Conservation (phyloP, 2,329 filamentous ascomycete genomes). For the Colletotrichum sp. region DNA sequence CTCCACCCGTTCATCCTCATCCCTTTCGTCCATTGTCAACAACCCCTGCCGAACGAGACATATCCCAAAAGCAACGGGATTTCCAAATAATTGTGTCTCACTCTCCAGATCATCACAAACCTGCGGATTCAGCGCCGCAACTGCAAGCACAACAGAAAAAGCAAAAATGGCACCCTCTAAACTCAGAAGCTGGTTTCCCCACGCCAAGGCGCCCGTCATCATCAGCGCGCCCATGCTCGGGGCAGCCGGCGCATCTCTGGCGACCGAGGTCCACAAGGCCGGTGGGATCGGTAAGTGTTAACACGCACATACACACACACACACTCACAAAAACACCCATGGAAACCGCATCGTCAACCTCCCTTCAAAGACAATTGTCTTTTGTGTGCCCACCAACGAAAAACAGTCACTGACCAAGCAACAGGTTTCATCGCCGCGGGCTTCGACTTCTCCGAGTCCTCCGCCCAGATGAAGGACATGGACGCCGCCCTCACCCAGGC, state of each 20-base stretch:
- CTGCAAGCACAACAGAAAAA: background rate
- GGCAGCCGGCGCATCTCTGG: slow-evolving; percentile 34
- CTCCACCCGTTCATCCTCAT: background rate
- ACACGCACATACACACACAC: background rate
- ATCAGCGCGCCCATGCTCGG: slow-evolving; percentile 42
- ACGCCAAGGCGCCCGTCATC: slow-evolving; percentile 15
- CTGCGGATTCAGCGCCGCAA: background rate
- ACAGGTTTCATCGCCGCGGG: slow-evolving; percentile 38
- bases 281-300: slow-evolving; percentile 37
- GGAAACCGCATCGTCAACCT: background rate
- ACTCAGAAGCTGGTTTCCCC: slow-evolving; percentile 14
- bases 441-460: slow-evolving; percentile 32
- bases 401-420: background rate
- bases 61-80: background rate
- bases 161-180: slow-evolving; percentile 11
- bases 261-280: slow-evolving; percentile 41
- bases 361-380: background rate
- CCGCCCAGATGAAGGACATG: slow-evolving; percentile 35
- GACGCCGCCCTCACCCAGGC: slow-evolving; percentile 34
- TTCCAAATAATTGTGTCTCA: slow-evolving; percentile 1
- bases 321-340: background rate
- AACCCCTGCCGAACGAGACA: background rate
- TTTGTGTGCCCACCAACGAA: background rate
- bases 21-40: background rate
- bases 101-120: background rate